Evolutionary conservation across 2,329 filamentous ascomycete genomes (phyloP).

Genomic region (Alternaria alternata): DNA sequence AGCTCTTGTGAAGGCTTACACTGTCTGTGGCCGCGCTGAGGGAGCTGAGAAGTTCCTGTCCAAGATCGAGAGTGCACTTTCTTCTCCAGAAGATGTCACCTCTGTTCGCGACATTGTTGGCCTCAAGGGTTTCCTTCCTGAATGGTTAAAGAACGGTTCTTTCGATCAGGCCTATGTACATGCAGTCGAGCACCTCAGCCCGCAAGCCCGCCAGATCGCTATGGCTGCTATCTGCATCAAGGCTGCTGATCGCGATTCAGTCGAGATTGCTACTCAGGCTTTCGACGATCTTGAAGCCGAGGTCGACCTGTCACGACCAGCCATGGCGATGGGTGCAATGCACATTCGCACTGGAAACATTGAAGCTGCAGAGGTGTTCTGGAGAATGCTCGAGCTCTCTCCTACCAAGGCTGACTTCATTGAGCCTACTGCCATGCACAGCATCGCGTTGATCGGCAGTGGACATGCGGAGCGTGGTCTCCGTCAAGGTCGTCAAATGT

Average conservation of each 20-base stretch:
- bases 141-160: constrained; percentile 74
- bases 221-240: constrained; percentile 77
- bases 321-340: constrained; percentile 85
- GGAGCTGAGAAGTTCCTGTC: constrained; percentile 86
- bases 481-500: constrained; percentile 82
- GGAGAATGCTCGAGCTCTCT: constrained; percentile 73
- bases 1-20: constrained; percentile 88
- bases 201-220: constrained; percentile 65
- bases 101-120: constrained; percentile 77
- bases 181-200: constrained; percentile 69
- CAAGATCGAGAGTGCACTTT: constrained; percentile 71
- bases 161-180: constrained; percentile 78
- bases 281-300: constrained; percentile 60
- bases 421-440: constrained; percentile 90
- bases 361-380: constrained; percentile 78
- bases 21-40: constrained; percentile 79
- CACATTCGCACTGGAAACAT: constrained; percentile 85
- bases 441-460: constrained; percentile 84
- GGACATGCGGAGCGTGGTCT: constrained; percentile 85
- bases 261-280: constrained; percentile 69
- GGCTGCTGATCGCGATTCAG: constrained; percentile 81
- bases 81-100: constrained; percentile 59
- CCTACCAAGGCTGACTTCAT: constrained; percentile 74
- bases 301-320: constrained; percentile 59
- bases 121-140: constrained; percentile 78